These are phyloP conservation scores for Mucor mucedo DNA, from an alignment of 371 early-diverging fungal genomes.

Conservation along the genomic window DNA sequence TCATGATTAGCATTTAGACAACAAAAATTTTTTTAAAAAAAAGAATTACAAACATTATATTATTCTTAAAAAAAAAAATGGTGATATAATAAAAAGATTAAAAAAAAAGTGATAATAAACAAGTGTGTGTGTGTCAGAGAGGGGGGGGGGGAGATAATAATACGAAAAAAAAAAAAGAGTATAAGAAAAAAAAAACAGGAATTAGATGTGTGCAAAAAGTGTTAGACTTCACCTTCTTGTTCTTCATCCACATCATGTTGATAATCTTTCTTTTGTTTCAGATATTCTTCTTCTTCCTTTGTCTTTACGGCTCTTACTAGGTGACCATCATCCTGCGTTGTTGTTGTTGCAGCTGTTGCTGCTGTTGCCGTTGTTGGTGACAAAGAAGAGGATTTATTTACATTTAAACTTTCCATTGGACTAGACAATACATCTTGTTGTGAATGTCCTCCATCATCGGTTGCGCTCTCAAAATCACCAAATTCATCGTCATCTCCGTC, in stretches of 20 bases:
- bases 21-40: neutral
- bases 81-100: constrained; percentile 9
- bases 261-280: constrained; percentile 25
- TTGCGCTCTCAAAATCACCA: constrained; percentile 30
- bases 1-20: no score
- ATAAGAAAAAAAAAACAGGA: neutral
- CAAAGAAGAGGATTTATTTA: constrained; percentile 6
- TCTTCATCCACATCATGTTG: constrained; percentile 28
- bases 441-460: constrained; percentile 3
- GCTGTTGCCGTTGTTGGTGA: constrained; percentile 10
- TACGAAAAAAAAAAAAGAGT: neutral
- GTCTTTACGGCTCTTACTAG: constrained; percentile 37
- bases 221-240: constrained; percentile 40
- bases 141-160: neutral
- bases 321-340: constrained; percentile 18
- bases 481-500: constrained; percentile 23
- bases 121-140: constrained; percentile 1
- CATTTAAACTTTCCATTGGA: constrained; percentile 22
- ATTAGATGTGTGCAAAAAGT: neutral
- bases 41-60: constrained; percentile 2
- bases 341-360: no score
- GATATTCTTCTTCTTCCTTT: constrained; percentile 31
- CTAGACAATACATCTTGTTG: constrained; percentile 13
- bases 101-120: constrained; percentile 10
- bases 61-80: neutral